Percentiles rank a stretch among this genome's conserved stretches.
Evolutionary conservation across 2,329 filamentous ascomycete genomes (phyloP).

Genomic region (Aspergillus vadensis): DNA sequence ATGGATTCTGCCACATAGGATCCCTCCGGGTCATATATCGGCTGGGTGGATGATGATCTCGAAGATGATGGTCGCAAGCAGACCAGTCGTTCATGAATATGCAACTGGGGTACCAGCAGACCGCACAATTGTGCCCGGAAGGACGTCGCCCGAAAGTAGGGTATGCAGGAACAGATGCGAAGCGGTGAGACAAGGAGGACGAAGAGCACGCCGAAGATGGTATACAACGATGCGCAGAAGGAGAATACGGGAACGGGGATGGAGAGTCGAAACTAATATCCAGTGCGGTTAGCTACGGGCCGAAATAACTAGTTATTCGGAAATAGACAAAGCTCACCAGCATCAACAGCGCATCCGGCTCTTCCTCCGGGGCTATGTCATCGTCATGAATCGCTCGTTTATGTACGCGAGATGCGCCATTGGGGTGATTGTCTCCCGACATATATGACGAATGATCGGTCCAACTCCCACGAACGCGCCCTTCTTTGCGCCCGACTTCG

Average conservation of each 20-base stretch:
- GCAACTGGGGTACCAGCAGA: slow-evolving; percentile 56
- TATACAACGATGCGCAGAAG: slow-evolving; percentile 56
- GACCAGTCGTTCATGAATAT: slow-evolving; percentile 47
- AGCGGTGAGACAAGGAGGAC: slow-evolving; percentile 56
- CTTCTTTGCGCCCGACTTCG: slow-evolving; percentile 33
- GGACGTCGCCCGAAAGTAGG: slow-evolving; percentile 47
- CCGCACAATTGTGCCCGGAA: slow-evolving; percentile 54
- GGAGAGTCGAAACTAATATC: slow-evolving; percentile 54
- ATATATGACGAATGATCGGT: slow-evolving; percentile 39
- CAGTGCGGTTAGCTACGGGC: slow-evolving; percentile 17
- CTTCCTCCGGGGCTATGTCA: slow-evolving; percentile 28
- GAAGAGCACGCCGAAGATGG: slow-evolving; percentile 54
- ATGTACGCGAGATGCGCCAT: slow-evolving; percentile 26
- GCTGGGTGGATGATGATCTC: slow-evolving; percentile 32
- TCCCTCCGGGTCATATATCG: slow-evolving; percentile 43
- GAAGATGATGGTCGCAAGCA: slow-evolving; percentile 26
- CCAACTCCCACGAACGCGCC: slow-evolving; percentile 33
- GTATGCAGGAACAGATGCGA: slow-evolving; percentile 52
- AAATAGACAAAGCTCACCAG: slow-evolving; percentile 34
- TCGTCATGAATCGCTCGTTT: slow-evolving; percentile 33
- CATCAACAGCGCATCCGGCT: slow-evolving; percentile 48
- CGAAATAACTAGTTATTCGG: not conserved
- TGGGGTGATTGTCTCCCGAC: slow-evolving; percentile 33
- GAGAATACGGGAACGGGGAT: slow-evolving; percentile 58
- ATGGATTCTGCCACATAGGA: slow-evolving; percentile 30